Evolutionary conservation across 192 early-diverging fungal species (phyloP), one percentile per base, ranked within the genome.

Genomic region (Coemansia sp.): DNA sequence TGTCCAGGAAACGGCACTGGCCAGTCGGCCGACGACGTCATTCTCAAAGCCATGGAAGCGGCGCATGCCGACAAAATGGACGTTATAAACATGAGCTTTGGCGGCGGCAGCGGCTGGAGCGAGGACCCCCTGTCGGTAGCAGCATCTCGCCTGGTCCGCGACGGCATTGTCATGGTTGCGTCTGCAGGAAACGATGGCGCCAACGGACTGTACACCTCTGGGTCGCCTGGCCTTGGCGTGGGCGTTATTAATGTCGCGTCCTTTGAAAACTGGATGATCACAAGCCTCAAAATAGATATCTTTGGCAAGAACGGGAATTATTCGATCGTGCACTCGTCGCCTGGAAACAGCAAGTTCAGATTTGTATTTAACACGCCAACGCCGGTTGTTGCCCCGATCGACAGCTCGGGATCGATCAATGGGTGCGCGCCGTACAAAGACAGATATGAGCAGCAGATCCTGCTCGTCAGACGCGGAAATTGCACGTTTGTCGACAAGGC

Each of bases 71-170:
- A 92, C 55, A 78, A 85, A 0, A 83, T 90, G 71, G 84, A 97
- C 62, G 67, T 97, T 46, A 89, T 97, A 69, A 94, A 89, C 80
- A 81, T 95, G 61, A 90, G 88, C 55, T 71, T 95, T 58, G 95
- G 93, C 53, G 89, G 84, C 7, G 75, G 83, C 16, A 75, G 73
- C 63, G 82, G 77, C 28, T 86, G 83, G 84, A 77, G 72, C 56
- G 88, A 90, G 34, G 78, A 85, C 35, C 81, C 88, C 14, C 61
- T 83, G 20, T 78, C 86, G 4, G 69, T 84, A 14, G 83, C 89
- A 1, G 84, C 87, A 78, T 86, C 60, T 49, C 81, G 68, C 0
- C 67, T 84, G 35, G 73, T 69, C 23, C 50, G 22, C 27, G 61
- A 66, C 23, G 76, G 78, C 20, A 72, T 83, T 2, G 66, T 78